These are phyloP conservation scores for Nidularia sp. DNA, from an alignment of 768 basidiomycete genomes.

Conservation along the genomic window DNA sequence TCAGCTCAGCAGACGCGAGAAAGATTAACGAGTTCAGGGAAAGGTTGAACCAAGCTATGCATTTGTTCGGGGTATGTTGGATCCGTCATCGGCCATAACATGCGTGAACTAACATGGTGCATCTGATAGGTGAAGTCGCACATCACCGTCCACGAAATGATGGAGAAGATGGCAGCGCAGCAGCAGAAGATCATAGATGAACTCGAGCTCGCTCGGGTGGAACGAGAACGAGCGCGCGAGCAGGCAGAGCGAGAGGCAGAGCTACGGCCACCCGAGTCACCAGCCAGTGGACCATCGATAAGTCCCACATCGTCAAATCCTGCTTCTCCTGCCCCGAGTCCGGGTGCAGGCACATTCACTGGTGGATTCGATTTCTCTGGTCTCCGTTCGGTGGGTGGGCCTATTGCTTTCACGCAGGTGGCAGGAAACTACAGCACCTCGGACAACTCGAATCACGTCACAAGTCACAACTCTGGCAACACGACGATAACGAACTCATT, in stretches of 20 bases:
- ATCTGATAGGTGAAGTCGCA: too few relatives aligned
- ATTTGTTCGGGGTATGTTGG: too few relatives aligned
- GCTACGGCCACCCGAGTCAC: background rate
- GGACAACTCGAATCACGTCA: background rate
- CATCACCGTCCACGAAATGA: too few relatives aligned
- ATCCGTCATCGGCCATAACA: too few relatives aligned
- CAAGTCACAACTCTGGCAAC: background rate
- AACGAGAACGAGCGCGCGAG: background rate
- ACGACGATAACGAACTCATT: background rate
- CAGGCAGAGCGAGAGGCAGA: background rate
- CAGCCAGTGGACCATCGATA: background rate
- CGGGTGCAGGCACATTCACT: background rate
- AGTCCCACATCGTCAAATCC: background rate
- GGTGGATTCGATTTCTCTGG: background rate
- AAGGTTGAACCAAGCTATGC: too few relatives aligned
- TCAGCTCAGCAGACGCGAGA: too few relatives aligned
- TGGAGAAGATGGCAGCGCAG: too few relatives aligned
- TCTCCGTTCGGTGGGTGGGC: background rate
- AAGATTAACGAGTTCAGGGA: too few relatives aligned
- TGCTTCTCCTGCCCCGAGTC: background rate
- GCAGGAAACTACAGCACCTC: background rate
- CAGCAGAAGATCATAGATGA: too few relatives aligned
- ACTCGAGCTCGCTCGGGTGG: background rate
- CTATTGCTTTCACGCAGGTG: background rate
- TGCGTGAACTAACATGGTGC: too few relatives aligned